Evolutionary conservation across 805 yeast genomes (phyloP), one percentile per base, ranked within the genome.

Genomic region (Wickerhamiella sorbophila): DNA sequence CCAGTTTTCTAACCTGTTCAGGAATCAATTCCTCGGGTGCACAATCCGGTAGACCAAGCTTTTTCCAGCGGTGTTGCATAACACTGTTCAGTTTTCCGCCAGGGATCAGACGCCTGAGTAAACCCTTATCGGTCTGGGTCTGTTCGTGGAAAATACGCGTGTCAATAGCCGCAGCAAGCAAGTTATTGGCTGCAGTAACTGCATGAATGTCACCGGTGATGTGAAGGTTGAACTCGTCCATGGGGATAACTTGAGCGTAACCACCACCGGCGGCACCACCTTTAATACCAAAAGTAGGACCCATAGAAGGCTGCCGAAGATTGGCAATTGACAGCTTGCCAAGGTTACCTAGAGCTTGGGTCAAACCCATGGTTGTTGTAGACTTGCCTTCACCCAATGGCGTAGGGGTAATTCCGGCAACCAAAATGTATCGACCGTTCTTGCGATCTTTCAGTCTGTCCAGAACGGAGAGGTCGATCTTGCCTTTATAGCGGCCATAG

Each of bases 201-300:
- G 97, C 97, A 65, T 88, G 97, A 52, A 88, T 88, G 61, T 88
- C 98, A 59, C 97, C 97, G 38, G 96, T 88, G 52, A 88, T 70
- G 63, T 88, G 97, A 83, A 88, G 78, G 68, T 91, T 88, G 71
- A 88, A 88, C 66, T 88, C 96, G 61, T 88, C 97, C 96, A 88
- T 91, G 38, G 98, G 98, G 55, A 88, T 85, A 35, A 88, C 96
- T 66, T 88, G 97, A 2, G 97, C 72, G 61, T 86, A 88, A 35
- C 97, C 97, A 60, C 97, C 98, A 56, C 98, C 98, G 12, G 98
- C 97, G 42, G 98, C 98, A 63, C 97, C 97, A 59, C 98, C 98
- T 67, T 88, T 88, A 55, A 88, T 87, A 62, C 98, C 98, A 56
- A 88, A 88, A 15, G 97, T 88, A 42, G 98, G 98, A 34, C 97